Evolutionary conservation across 2,329 filamentous ascomycete species (phyloP), one percentile per base, ranked within the genome.

Genomic region (Pseudogymnoascus sp.): DNA sequence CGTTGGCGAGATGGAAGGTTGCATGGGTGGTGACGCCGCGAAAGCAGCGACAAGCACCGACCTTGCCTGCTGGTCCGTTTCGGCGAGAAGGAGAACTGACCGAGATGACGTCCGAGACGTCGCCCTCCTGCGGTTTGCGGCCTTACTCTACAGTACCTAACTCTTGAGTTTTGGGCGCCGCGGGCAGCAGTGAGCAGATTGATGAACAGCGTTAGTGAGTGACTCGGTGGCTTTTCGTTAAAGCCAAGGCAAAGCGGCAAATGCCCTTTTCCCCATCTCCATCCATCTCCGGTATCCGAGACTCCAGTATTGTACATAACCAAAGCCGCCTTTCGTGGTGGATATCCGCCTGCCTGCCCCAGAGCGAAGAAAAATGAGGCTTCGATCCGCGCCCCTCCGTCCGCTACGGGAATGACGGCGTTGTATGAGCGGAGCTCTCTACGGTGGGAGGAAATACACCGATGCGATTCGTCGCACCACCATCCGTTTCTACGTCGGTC

Each of bases 1-100:
- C 43, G 43, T 25, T 49, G 43, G 43, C 43, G 16, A 23, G 43
- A 28, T 49, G 43, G 43, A 49, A 14, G 28, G 18, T 23, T 49
- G 43, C 43, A 49, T 49, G 43, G 43, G 43, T 49, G 12, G 23
- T 28, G 43, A 49, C 43, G 43, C 43, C 43, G 43, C 43, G 43
- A 28, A 49, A 49, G 23, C 43, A 49, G 23, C 43, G 43, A 21
- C 21, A 21, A 21, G 21, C 21, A 21, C 21, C 21, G 21, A 21
- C 21, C 21, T 21, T 21, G 21, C 28, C 43, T 23, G 43, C 23
- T 49, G 21, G 21, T 21, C 21, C 23, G 3, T 12, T 23, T 46
- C 42, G 42, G 42, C 23, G 14, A 49, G 23, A 49, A 49, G 11
- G 28, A 49, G 43, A 49, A 28, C 43, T 28, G 43, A 49, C 43